Evolutionary conservation across 2,329 filamentous ascomycete species (phyloP).

Genomic region (Pleoardoris graminearum): DNA sequence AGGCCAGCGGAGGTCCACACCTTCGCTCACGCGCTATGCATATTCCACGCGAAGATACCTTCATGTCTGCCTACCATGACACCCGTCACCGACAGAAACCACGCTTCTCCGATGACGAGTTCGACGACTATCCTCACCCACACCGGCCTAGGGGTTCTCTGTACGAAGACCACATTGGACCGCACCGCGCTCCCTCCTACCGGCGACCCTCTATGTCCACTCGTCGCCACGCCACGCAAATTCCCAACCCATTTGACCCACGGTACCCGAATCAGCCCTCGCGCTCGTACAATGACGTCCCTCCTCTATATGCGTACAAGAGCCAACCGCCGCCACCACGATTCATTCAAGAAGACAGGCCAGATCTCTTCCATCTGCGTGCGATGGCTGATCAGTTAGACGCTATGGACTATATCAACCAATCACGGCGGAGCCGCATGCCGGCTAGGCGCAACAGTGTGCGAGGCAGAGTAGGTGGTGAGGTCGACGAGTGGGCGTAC

Average conservation of each 20-base stretch:
- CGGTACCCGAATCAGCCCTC: background rate
- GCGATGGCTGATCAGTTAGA: conserved; percentile 1
- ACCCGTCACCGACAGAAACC: background rate
- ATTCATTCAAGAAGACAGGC: background rate
- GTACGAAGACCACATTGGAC: conserved; percentile 2
- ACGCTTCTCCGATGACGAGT: conserved; percentile 6
- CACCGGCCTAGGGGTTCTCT: conserved; percentile 7
- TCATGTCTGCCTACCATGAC: background rate
- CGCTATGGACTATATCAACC: conserved; percentile 2
- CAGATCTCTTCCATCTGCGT: background rate
- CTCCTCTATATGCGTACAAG: background rate
- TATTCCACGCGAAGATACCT: background rate
- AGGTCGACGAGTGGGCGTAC: conserved; percentile 4
- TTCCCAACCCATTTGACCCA: background rate
- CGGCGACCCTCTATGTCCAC: background rate
- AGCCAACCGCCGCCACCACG: background rate
- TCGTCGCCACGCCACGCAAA: conserved; percentile 7
- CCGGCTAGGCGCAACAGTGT: background rate
- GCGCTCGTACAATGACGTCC: background rate
- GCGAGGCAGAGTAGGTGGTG: background rate
- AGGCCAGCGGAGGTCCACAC: background rate
- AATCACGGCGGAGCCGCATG: background rate
- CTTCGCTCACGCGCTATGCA: conserved; percentile 6
- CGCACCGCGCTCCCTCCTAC: background rate
- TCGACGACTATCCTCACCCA: conserved; percentile 13